These are phyloP conservation scores for Rhodotorula mucilaginosa DNA, from an alignment of 1,284 basidiomycete species.

Conservation along the genomic window DNA sequence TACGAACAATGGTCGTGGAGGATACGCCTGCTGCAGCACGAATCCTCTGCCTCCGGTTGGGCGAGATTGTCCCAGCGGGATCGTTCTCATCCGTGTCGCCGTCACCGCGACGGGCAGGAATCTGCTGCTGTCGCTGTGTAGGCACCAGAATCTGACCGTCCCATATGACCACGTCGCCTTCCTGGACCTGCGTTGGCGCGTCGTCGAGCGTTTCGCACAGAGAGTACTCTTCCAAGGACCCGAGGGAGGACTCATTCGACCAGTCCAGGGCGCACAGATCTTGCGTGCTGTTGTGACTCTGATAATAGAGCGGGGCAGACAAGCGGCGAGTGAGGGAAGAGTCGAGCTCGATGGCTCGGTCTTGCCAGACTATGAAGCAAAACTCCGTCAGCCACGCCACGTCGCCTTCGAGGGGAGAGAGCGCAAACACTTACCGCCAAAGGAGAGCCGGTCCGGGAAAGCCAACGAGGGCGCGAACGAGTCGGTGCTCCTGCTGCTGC, in stretches of 20 bases:
- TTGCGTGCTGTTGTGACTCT: too few relatives aligned
- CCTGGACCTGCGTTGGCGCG: neutral
- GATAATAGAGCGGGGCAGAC: neutral
- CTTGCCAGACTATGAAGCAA: neutral
- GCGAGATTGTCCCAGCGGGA: too few relatives aligned
- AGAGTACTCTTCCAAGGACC: neutral
- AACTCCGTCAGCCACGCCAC: too few relatives aligned
- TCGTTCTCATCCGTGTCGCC: neutral
- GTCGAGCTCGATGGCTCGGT: neutral
- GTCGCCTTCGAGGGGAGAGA: neutral
- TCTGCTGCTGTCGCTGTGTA: too few relatives aligned
- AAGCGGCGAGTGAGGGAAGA: neutral
- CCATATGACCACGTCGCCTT: neutral
- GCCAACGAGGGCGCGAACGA: neutral
- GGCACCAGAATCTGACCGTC: too few relatives aligned
- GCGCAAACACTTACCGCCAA: neutral
- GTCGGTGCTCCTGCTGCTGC: neutral
- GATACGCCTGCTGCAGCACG: neutral
- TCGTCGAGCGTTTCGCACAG: neutral
- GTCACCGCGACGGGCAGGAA: too few relatives aligned
- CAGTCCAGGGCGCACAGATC: too few relatives aligned
- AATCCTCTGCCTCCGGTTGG: too few relatives aligned
- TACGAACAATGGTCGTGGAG: neutral
- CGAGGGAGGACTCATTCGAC: too few relatives aligned
- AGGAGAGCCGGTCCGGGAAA: neutral